Evolutionary conservation across 164 flowering plant genomes (phyloP).

Genomic region (Aristolochia contorta): DNA sequence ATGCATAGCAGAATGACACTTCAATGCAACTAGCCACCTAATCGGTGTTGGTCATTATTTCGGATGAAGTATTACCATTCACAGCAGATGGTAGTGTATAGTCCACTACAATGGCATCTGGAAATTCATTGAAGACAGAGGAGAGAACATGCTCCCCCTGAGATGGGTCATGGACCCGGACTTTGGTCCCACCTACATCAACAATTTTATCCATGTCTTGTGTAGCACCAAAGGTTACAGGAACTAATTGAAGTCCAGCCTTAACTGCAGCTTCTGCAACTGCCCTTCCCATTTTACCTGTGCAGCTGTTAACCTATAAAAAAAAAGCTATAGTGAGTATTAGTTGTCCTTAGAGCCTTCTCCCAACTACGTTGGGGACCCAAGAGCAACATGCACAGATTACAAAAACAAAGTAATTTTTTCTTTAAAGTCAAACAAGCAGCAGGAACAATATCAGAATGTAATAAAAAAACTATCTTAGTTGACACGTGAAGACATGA

Average conservation of each 20-base stretch:
- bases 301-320: conserved; percentile 73
- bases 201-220: conserved; percentile 44
- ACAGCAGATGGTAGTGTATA: conserved; percentile 84
- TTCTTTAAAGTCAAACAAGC: too few relatives aligned
- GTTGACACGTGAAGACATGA: too few relatives aligned
- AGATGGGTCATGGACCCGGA: conserved; percentile 57
- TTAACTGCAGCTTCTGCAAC: conserved; percentile 76
- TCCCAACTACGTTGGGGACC: background rate
- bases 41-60: background rate
- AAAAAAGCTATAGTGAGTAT: background rate
- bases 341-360: background rate
- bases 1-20: background rate
- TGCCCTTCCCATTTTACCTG: conserved; percentile 91
- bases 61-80: conserved; percentile 37
- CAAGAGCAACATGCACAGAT: background rate
- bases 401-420: too few relatives aligned
- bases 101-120: conserved; percentile 73
- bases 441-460: too few relatives aligned
- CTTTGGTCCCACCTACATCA: conserved; percentile 49
- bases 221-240: conserved; percentile 54
- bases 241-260: conserved; percentile 71
- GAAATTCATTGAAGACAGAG: conserved; percentile 44
- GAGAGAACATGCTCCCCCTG: conserved; percentile 58
- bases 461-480: too few relatives aligned
- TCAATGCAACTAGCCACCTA: background rate